A percentile compares a stretch with the other conserved stretches of the same genome.
Conservation (phyloP, 805 yeast genomes). For the Myxozyma melibiosi region DNA sequence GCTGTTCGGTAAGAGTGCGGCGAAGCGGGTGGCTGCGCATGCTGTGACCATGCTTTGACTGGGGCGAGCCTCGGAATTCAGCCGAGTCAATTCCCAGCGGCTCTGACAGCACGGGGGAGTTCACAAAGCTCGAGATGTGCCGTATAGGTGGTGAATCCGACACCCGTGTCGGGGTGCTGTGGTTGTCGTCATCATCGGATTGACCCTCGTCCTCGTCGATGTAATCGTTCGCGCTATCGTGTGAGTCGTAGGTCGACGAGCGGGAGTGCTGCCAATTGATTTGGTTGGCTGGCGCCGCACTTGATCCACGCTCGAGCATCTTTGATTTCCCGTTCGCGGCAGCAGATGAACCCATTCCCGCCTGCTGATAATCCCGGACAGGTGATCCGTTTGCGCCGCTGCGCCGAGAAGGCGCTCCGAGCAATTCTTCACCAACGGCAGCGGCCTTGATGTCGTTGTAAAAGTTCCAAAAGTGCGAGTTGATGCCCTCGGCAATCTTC, state of each 20-base stretch:
- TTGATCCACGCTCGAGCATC: too few species aligned
- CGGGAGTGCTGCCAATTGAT: constrained; percentile 19
- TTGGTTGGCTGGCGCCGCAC: background rate
- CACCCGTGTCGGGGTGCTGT: background rate
- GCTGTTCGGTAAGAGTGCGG: too few species aligned
- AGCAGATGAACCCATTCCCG: too few species aligned
- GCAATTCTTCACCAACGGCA: constrained; percentile 34
- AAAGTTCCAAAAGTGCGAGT: constrained; percentile 34
- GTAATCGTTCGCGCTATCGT: constrained; percentile 17
- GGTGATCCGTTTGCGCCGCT: too few species aligned
- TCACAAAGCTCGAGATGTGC: constrained; percentile 22
- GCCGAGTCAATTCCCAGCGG: constrained; percentile 22
- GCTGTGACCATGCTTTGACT: background rate
- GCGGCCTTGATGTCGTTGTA: constrained; percentile 35
- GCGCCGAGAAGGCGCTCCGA: too few species aligned
- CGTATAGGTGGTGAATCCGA: constrained; percentile 31
- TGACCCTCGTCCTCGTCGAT: constrained; percentile 15
- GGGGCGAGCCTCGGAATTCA: constrained; percentile 28
- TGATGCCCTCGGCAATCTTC: constrained; percentile 35
- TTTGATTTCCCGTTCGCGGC: too few species aligned
- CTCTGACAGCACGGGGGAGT: constrained; percentile 16
- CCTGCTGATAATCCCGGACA: too few species aligned
- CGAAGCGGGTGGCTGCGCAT: too few species aligned
- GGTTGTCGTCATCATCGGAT: constrained; percentile 9
- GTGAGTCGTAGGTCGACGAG: constrained; percentile 22